phyloP scores from a whole-genome alignment of 2,329 filamentous ascomycete species.

The Neurospora sp. region DNA sequence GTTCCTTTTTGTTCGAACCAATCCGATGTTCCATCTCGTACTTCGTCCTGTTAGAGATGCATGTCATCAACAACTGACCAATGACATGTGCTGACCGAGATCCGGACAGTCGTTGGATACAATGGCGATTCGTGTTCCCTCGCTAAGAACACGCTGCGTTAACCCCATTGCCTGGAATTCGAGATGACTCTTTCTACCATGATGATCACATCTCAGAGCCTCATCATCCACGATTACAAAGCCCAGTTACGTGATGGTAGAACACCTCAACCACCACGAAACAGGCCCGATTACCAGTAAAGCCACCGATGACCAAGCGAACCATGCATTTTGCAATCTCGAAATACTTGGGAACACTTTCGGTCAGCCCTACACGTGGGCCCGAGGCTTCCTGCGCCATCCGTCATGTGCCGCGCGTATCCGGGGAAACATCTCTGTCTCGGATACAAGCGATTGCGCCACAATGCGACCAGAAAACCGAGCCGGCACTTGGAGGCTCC shows the following conservation, averaged over 20 bases:
- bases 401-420: not conserved
- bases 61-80: not conserved
- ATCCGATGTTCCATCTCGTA: not conserved
- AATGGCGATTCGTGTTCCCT: not conserved
- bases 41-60: not conserved
- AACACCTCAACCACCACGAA: not conserved
- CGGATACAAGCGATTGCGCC: not conserved
- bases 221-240: not conserved
- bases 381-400: not conserved
- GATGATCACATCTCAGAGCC: not conserved
- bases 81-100: not conserved
- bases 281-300: not conserved
- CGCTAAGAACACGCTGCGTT: not conserved
- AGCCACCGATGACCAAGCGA: not conserved
- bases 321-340: not conserved
- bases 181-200: not conserved
- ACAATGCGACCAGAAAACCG: not conserved
- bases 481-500: not conserved
- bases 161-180: not conserved
- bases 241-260: not conserved
- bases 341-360: not conserved
- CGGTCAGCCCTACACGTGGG: not conserved
- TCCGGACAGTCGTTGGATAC: not conserved
- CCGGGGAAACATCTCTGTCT: not conserved
- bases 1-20: not conserved